Evolutionary conservation across 2,329 filamentous ascomycete genomes (phyloP), one percentile per base, ranked within the genome.

Genomic region (Penicillium decumbens): DNA sequence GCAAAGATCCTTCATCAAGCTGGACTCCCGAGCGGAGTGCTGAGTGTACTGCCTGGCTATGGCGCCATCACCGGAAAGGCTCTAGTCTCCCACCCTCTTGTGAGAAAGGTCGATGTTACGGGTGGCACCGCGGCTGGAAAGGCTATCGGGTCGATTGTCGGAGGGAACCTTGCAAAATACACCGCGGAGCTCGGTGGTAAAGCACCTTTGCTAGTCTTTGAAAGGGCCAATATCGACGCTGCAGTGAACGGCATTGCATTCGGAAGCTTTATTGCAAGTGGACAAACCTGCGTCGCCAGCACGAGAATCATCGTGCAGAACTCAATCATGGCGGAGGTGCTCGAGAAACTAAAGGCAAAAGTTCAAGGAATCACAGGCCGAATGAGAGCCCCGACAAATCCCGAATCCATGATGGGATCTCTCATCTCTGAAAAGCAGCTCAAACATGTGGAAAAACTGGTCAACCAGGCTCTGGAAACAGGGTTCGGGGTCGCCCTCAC

Each of bases 251-350:
- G 65, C 10, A 61, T 68, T 9, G 55, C 69, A 6, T 74, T 74
- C 50, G 72, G 70, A 6, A 69, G 69, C 20, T 80, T 78, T 43
- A 78, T 80, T 46, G 77, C 77, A 0, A 78, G 75, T 49, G 79
- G 79, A 0, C 78, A 81, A 58, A 81, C 78, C 0, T 81, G 78
- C 39, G 75, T 81, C 10, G 79, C 78, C 3, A 78, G 78, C 4
- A 80, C 77, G 13, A 70, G 79, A 20, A 71, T 81, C 25, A 68
- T 81, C 33, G 76, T 80, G 8, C 73, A 81, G 40, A 66, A 69
- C 15, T 68, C 61, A 3, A 72, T 80, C 8, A 45, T 53, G 7
- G 63, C 74, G 20, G 62, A 71, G 3, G 62, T 71, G 0, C 61
- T 78, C 6, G 53, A 65, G 5, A 71, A 70, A 23, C 55, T 75